A percentile compares a stretch with the other conserved stretches of the same genome.
phyloP scores from a whole-genome alignment of 805 yeast species.

The Ogataea kodamae region DNA sequence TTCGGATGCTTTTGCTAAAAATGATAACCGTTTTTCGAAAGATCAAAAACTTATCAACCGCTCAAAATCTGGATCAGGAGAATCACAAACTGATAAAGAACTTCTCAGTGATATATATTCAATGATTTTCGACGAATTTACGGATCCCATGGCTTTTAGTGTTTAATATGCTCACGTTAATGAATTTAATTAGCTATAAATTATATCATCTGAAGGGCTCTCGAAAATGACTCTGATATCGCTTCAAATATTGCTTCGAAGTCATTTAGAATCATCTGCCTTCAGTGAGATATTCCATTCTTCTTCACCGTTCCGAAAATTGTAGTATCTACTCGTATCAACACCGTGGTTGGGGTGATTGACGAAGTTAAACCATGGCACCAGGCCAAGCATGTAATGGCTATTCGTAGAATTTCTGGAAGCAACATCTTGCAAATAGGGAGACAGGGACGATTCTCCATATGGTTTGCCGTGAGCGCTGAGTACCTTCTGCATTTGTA shows the following conservation, averaged over 20 bases:
- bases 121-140: conserved; percentile 42
- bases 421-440: conserved; percentile 69
- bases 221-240: too few species aligned
- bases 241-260: too few species aligned
- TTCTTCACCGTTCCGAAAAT: conserved; percentile 56
- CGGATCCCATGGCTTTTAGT: conserved; percentile 36
- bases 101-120: conserved; percentile 43
- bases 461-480: conserved; percentile 65
- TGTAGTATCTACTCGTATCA: conserved; percentile 57
- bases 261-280: conserved; percentile 47
- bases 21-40: neutral
- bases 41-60: neutral
- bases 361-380: conserved; percentile 83
- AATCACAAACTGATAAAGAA: conserved; percentile 19
- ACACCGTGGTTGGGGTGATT: conserved; percentile 82
- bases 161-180: conserved; percentile 7
- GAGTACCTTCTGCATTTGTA: conserved; percentile 63
- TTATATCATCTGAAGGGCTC: too few species aligned
- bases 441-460: conserved; percentile 58
- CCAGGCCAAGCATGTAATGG: conserved; percentile 50
- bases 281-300: conserved; percentile 47
- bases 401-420: conserved; percentile 76
- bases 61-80: too few species aligned
- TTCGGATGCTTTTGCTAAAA: neutral
- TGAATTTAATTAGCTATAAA: too few species aligned